phyloP scores from a whole-genome alignment of 371 early-diverging fungal genomes.

The Zopfochytrium polystomum region DNA sequence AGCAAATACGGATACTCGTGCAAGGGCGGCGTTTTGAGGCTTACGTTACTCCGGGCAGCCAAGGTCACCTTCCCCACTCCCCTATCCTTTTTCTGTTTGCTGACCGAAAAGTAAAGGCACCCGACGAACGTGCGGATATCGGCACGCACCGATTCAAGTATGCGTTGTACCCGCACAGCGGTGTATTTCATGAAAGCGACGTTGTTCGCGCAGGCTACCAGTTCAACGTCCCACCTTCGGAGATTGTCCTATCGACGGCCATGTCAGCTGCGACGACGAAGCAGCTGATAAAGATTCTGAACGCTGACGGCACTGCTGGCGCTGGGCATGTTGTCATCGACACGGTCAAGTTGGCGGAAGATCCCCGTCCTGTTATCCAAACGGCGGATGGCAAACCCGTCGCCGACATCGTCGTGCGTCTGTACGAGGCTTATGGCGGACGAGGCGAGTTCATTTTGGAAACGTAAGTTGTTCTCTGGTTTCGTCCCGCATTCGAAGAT shows the following conservation, averaged over 20 bases:
- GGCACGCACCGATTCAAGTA: constrained; percentile 66
- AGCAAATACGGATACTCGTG: constrained; percentile 71
- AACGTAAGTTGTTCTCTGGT: too few relatives aligned
- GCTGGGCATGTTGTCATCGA: constrained; percentile 85
- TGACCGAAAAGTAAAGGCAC: neutral
- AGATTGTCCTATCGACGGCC: too few relatives aligned
- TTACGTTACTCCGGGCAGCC: constrained; percentile 82
- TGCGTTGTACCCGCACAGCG: constrained; percentile 85
- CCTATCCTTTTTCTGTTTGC: too few relatives aligned
- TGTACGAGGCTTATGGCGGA: constrained; percentile 93
- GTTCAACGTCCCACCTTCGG: constrained; percentile 84
- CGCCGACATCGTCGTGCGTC: constrained; percentile 71
- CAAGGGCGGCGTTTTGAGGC: constrained; percentile 73
- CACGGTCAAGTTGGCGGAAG: constrained; percentile 84
- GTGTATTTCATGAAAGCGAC: constrained; percentile 69
- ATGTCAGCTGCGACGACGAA: too few relatives aligned
- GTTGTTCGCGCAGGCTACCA: constrained; percentile 81
- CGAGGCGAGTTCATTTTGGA: constrained; percentile 58
- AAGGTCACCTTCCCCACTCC: too few relatives aligned
- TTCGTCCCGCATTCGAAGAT: too few relatives aligned
- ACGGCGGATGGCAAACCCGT: too few relatives aligned
- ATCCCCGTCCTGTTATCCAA: constrained; percentile 41
- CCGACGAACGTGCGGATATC: constrained; percentile 6
- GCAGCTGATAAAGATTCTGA: too few relatives aligned
- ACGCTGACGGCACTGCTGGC: too few relatives aligned